phyloP scores from a whole-genome alignment of 345 rosid species.

The Corchorus olitorius region DNA sequence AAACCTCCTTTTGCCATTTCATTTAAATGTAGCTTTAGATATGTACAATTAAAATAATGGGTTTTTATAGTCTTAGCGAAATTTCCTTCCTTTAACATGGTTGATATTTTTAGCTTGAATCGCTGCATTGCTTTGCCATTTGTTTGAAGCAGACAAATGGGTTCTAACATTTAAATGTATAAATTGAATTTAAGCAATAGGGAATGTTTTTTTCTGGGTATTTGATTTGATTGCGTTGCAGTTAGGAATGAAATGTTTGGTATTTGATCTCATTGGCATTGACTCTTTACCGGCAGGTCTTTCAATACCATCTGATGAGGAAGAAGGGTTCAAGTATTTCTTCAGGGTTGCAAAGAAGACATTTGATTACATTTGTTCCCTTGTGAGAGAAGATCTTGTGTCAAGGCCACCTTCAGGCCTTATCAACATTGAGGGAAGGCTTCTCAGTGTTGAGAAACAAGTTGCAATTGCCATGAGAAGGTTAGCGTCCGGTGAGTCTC shows the following conservation, averaged over 20 bases:
- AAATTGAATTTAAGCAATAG: background rate
- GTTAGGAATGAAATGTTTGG: slow-evolving; percentile 14
- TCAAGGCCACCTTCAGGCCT: slow-evolving; percentile 96
- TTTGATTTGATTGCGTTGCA: background rate
- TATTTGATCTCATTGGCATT: slow-evolving; percentile 16
- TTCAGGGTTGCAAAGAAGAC: slow-evolving; percentile 84
- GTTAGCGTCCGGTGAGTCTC: slow-evolving; percentile 95
- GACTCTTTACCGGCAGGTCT: slow-evolving; percentile 36
- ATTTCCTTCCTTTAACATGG: background rate
- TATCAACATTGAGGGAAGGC: slow-evolving; percentile 96
- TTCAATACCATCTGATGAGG: slow-evolving; percentile 58
- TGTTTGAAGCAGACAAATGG: background rate
- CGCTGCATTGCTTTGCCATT: background rate
- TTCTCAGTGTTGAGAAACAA: slow-evolving; percentile 94
- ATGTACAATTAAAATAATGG: background rate
- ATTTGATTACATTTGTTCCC: slow-evolving; percentile 82
- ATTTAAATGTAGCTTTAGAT: background rate
- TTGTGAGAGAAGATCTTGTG: slow-evolving; percentile 83
- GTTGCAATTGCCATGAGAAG: slow-evolving; percentile 90
- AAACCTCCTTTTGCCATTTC: background rate
- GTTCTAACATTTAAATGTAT: background rate
- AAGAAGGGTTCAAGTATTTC: slow-evolving; percentile 87
- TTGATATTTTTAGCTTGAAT: background rate
- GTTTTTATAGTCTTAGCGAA: background rate
- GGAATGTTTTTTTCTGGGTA: background rate